A percentile compares a stretch with the other conserved stretches of the same genome.
phyloP scores from a whole-genome alignment of 2,329 filamentous ascomycete species.

The Alternaria metachromatica region DNA sequence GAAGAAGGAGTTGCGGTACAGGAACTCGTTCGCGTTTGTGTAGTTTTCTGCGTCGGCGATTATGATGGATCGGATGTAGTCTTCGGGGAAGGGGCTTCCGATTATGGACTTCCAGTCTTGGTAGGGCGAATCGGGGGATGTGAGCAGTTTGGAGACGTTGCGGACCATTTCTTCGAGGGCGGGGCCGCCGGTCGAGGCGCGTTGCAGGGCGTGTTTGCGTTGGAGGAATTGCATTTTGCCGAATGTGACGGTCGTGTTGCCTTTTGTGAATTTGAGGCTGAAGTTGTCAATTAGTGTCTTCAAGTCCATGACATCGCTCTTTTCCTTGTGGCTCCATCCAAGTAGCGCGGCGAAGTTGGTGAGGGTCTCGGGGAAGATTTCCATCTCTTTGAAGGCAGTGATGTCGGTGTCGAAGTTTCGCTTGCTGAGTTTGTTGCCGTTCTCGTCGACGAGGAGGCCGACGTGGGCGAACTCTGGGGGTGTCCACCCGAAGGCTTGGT shows the following conservation, averaged over 20 bases:
- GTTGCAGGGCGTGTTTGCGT: conserved; percentile 66
- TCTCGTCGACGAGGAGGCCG: conserved; percentile 55
- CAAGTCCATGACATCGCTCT: conserved; percentile 74
- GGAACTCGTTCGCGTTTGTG: conserved; percentile 62
- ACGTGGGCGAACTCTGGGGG: conserved; percentile 59
- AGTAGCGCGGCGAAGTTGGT: conserved; percentile 84
- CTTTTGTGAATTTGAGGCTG: conserved; percentile 85
- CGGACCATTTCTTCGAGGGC: conserved; percentile 48
- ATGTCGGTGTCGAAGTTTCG: conserved; percentile 73
- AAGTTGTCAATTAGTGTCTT: conserved; percentile 77
- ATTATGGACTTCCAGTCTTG: conserved; percentile 30
- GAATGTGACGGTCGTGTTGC: conserved; percentile 82
- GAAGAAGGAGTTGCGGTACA: conserved; percentile 64
- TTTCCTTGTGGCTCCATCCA: conserved; percentile 76
- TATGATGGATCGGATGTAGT: conserved; percentile 61
- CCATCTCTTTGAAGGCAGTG: conserved; percentile 62
- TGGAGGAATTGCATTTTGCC: conserved; percentile 85
- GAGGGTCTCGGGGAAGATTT: conserved; percentile 69
- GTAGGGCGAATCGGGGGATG: conserved; percentile 36
- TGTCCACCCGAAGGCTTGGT: conserved; percentile 57
- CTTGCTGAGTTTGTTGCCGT: conserved; percentile 72
- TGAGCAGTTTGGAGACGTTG: conserved; percentile 38
- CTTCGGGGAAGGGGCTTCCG: conserved; percentile 42
- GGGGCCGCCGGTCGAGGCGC: conserved; percentile 55
- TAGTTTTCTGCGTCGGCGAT: conserved; percentile 64